Percentiles rank a stretch among this genome's conserved stretches.
Evolutionary conservation across 2,329 filamentous ascomycete species (phyloP).

Genomic region (Penicillium sp.): DNA sequence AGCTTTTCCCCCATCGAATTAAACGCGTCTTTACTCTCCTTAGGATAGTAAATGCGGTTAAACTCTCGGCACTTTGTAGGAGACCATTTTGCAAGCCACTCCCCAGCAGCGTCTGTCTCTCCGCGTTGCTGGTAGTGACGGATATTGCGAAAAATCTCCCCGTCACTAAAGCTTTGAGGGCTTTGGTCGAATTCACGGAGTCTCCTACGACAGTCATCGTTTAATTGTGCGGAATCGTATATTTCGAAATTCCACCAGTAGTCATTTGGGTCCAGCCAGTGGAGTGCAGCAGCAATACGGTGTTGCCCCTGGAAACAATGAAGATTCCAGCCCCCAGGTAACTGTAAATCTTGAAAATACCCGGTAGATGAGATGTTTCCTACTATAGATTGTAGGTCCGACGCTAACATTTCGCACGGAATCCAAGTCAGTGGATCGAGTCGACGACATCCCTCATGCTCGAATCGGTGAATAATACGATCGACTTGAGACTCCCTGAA

Average conservation of each 20-base stretch:
- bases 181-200: conserved; percentile 10
- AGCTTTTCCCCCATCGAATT: conserved; percentile 1
- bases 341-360: too few species aligned
- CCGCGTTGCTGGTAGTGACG: conserved; percentile 12
- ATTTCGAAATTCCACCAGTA: conserved; percentile 15
- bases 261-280: conserved; percentile 13
- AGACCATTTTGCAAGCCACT: conserved; percentile 18
- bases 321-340: not conserved
- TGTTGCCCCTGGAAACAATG: conserved; percentile 15
- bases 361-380: too few species aligned
- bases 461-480: too few species aligned
- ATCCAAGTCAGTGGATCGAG: too few species aligned
- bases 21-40: conserved; percentile 2
- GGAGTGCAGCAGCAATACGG: conserved; percentile 8
- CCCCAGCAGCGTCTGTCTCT: conserved; percentile 4
- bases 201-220: conserved; percentile 5
- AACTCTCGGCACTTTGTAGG: conserved; percentile 18
- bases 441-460: too few species aligned
- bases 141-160: conserved; percentile 18
- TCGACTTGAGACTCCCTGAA: too few species aligned
- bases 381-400: too few species aligned
- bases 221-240: conserved; percentile 13
- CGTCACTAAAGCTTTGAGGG: conserved; percentile 12
- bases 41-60: conserved; percentile 11
- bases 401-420: too few species aligned